Evolutionary conservation across 1,139 yeast genomes (phyloP), one percentile per base, ranked within the genome.

Genomic region (Debaryomycetaceae sp.): DNA sequence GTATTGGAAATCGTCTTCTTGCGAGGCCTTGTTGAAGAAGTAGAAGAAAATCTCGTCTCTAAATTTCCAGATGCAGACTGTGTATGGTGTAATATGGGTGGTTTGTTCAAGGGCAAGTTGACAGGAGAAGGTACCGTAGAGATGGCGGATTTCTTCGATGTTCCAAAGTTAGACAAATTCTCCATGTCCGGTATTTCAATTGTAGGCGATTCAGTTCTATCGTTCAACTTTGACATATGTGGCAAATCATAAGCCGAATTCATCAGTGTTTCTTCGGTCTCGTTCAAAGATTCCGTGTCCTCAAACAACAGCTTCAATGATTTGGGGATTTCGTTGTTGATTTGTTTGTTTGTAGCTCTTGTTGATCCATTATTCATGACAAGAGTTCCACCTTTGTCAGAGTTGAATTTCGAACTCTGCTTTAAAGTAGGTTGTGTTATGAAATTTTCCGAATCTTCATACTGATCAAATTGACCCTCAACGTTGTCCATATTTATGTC

Each of bases 251-350:
- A 53, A 7, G 44, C 45, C 11, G 45, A 37, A 50, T 45, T n/a
- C 36, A 22, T n/a, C 53, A 58, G 6, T 5, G 36, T 37, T 8
- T 41, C 46, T 14, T 43, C 45, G 39, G 31, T 52, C 46, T 51
- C 54, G n/a, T 61, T 56, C 34, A 66, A 46, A 5, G 66, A 34
- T 51, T 53, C 49, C 9, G 47, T 11, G 40, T 69, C 75, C 51
- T 85, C 90, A 60, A 89, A 89, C 34, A 89, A 67, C 61, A 83
- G 83, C 46, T 84, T 68, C 37, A 89, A 66, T 3, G 95, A 85
- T 57, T 80, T 82, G 0, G 96, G 96, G 0, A 87, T 84, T 43
- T 75, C 83, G 42, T 69, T 65, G 14, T 24, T 41, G 3, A 49
- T 20, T 50, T 40, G 23, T 11, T 39, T 29, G 8, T 39, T 38